Evolutionary conservation across 2,329 filamentous ascomycete species (phyloP).

Genomic region (Cordyceps cicadae): DNA sequence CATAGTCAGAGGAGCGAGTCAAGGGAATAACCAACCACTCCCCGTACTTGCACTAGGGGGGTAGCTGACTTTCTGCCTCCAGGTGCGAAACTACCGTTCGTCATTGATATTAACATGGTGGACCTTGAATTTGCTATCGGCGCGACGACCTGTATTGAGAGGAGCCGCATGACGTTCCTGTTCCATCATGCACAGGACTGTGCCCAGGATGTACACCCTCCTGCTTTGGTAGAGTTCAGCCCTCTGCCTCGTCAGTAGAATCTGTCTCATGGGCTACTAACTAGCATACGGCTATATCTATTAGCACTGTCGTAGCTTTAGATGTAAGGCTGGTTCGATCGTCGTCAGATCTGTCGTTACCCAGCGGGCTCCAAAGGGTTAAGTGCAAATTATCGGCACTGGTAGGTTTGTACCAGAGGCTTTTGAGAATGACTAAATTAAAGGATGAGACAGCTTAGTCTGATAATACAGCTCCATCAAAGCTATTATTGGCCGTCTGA

Average conservation of each 20-base stretch:
- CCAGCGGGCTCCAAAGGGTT: too few species aligned
- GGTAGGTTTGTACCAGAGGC: too few species aligned
- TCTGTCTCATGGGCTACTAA: background rate
- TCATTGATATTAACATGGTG: background rate
- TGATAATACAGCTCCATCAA: too few species aligned
- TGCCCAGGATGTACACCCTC: background rate
- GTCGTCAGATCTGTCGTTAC: background rate
- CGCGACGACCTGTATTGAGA: background rate
- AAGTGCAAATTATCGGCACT: background rate
- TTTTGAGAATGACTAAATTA: too few species aligned
- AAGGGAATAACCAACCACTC: too few species aligned
- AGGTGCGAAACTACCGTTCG: background rate
- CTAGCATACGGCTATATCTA: too few species aligned
- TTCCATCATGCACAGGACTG: background rate
- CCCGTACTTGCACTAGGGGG: too few species aligned
- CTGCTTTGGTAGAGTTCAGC: background rate
- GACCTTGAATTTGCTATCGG: background rate
- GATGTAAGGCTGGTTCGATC: background rate
- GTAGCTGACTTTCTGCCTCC: too few species aligned
- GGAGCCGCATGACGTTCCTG: background rate
- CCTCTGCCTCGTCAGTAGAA: background rate
- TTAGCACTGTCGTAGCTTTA: background rate
- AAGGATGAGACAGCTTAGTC: too few species aligned
- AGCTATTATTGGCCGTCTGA: background rate
- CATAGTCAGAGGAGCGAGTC: too few species aligned